Conservation (phyloP, 208 protist species). For the Naegleria gruberi region DNA sequence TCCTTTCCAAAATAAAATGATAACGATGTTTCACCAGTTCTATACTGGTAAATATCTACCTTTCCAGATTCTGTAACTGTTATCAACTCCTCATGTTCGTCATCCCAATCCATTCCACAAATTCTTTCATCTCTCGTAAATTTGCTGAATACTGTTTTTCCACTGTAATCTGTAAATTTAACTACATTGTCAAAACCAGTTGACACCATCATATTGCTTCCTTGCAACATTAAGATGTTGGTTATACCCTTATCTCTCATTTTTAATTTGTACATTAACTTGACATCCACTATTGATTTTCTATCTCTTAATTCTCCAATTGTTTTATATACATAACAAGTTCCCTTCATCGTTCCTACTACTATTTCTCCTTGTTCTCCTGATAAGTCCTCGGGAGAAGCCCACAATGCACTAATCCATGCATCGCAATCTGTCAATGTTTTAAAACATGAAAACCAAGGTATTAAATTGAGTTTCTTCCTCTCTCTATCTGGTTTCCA, state of each 20-base stretch:
- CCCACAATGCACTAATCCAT: background rate
- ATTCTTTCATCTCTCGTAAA: background rate
- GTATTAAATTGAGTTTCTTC: background rate
- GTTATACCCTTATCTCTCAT: background rate
- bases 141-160: background rate
- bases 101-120: background rate
- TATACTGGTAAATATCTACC: background rate
- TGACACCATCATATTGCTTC: background rate
- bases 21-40: background rate
- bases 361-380: slow-evolving; percentile 12
- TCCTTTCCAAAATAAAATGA: background rate
- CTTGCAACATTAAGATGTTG: background rate
- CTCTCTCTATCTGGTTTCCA: background rate
- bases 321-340: background rate
- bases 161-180: background rate
- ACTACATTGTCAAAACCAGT: background rate
- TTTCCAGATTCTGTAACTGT: background rate
- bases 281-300: background rate
- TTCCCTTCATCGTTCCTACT: background rate
- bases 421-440: background rate
- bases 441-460: background rate
- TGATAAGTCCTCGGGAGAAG: background rate
- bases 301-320: background rate
- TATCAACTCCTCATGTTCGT: background rate
- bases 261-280: background rate